Base-by-base conservation (phyloP, 2,329 filamentous ascomycete species). In the Claviceps paspali region DNA sequence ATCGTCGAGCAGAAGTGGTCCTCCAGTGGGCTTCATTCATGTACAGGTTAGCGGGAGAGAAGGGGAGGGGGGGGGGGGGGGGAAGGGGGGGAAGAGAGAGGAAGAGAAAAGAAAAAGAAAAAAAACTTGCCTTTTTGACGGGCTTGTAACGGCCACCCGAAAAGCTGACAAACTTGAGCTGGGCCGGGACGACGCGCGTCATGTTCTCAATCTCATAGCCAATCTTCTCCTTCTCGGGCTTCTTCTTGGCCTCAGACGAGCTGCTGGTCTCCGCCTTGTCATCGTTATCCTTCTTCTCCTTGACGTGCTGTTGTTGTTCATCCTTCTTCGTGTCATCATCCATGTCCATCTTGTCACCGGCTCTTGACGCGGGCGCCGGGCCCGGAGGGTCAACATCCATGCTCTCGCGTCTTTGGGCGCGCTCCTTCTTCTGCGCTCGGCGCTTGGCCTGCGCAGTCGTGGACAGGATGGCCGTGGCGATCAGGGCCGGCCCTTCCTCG, bases 371-470 rank as follows among this genome's bases (percentile, higher is more conserved):
- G 2, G 83, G 81, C 1, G 79, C 76, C 34, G 79, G 38, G 2
- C 83, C 81, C 1, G 79, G 76, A 35, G 79, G 71, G 52, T 96
- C 88, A 35, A 95, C 71, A 46, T 96, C 88, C 87, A 98, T 96
- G 62, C 85, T 93, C 61, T 95, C 88, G 10, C 82, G 73, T 43
- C 84, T 74, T 52, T 86, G 82, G 27, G 91, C 83, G 45, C 82
- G 81, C 63, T 95, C 91, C 62, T 95, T 94, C 62, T 85, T 86
- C 59, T 92, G 82, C 2, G 88, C 88, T 49, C 91, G 77, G 50
- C 92, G 82, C 67, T 93, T 95, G 45, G 92, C 91, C 60, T 96
- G 91, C 2, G 88, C 88, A 2, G 91, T 98, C 4, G 92, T 98
- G 2, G 88, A 96, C 14, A 98, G 68, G 30, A 98, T 85, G 18